Conservation (phyloP, 805 yeast species). For the Ogataea kodamae region DNA sequence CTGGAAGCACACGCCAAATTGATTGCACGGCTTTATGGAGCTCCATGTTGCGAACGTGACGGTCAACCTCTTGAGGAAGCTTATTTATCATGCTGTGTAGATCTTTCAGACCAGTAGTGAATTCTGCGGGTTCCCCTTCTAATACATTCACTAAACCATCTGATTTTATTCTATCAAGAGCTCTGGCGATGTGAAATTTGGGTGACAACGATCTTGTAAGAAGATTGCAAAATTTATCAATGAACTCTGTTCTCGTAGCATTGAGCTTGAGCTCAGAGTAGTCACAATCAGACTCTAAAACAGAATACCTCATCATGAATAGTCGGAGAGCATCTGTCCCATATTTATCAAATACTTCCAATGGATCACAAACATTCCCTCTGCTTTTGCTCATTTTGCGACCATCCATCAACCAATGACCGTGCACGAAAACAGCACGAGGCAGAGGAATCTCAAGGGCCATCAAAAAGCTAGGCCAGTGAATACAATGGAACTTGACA, state of each 20-base stretch:
- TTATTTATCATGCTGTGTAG: constrained; percentile 21
- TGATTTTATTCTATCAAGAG: constrained; percentile 32
- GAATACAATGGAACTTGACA: constrained; percentile 79
- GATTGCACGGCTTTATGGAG: constrained; percentile 52
- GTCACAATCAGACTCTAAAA: constrained; percentile 73
- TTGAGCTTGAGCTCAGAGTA: constrained; percentile 58
- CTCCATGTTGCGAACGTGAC: constrained; percentile 43
- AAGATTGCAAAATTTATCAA: constrained; percentile 81
- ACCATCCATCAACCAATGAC: constrained; percentile 92
- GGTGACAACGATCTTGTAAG: constrained; percentile 69
- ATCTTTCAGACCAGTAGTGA: constrained; percentile 18
- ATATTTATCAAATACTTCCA: constrained; percentile 55
- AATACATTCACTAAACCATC: constrained; percentile 28
- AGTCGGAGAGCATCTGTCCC: constrained; percentile 75
- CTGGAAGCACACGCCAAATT: constrained; percentile 57
- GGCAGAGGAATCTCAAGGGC: constrained; percentile 79
- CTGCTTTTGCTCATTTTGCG: constrained; percentile 89
- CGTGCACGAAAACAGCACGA: constrained; percentile 75
- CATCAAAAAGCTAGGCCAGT: constrained; percentile 90
- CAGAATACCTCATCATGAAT: constrained; percentile 72
- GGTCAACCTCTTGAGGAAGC: constrained; percentile 30
- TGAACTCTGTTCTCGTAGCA: constrained; percentile 56
- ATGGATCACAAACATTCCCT: constrained; percentile 93
- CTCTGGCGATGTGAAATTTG: constrained; percentile 55
- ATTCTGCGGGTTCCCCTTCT: constrained; percentile 10